A percentile compares a stretch with the other conserved stretches of the same genome.
These are phyloP conservation scores for Aspergillus vadensis DNA, from an alignment of 2,329 filamentous ascomycete species.

Conservation along the genomic window DNA sequence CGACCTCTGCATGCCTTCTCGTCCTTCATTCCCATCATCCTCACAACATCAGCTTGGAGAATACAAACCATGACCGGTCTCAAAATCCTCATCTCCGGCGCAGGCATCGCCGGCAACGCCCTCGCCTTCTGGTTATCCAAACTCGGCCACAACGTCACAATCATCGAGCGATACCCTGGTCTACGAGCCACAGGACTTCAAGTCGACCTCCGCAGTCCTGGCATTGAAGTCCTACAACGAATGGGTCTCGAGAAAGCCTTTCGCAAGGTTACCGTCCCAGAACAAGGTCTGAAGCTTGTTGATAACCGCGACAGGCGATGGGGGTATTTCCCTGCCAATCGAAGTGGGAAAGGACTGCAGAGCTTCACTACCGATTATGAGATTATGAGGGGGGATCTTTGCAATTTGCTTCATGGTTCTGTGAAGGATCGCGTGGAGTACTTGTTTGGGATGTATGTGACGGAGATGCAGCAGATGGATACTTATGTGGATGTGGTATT, in stretches of 20 bases:
- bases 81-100: constrained; percentile 53
- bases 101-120: constrained; percentile 46
- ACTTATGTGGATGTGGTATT: constrained; percentile 25
- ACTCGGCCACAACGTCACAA: constrained; percentile 36
- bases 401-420: constrained; percentile 44
- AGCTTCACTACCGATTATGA: constrained; percentile 54
- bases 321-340: constrained; percentile 48
- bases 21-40: background rate
- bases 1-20: too few species aligned
- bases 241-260: constrained; percentile 55
- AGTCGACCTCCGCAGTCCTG: constrained; percentile 57
- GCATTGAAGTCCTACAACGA: constrained; percentile 53
- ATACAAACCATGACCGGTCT: constrained; percentile 23
- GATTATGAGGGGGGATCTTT: constrained; percentile 58
- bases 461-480: constrained; percentile 26
- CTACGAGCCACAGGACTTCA: constrained; percentile 55
- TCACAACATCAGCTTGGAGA: background rate
- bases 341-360: constrained; percentile 37
- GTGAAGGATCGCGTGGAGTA: constrained; percentile 29
- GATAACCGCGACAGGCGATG: constrained; percentile 41
- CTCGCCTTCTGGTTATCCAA: constrained; percentile 54
- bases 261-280: constrained; percentile 44
- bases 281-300: constrained; percentile 54
- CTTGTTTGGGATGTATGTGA: constrained; percentile 36
- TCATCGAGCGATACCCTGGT: constrained; percentile 46